Evolutionary conservation across 345 rosid genomes (phyloP), one percentile per base, ranked within the genome.

Genomic region (Populus davidiana): DNA sequence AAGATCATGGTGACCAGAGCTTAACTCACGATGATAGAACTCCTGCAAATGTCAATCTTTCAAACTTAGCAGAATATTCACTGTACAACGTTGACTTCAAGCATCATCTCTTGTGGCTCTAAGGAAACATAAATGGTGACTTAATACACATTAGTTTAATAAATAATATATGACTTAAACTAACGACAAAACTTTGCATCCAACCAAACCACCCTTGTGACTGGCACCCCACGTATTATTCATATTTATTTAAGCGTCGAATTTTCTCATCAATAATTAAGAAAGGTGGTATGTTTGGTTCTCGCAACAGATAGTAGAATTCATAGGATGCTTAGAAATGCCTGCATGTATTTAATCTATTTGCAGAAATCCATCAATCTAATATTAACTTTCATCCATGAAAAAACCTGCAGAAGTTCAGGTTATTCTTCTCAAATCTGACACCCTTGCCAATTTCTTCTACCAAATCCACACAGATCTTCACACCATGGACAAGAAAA

Each of bases 1-100:
- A 81, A 92, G 86, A 65, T 79, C 31, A 6, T 73, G 56, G 47
- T 13, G 71, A 78, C 83, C 83, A 69, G 83, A 81, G 21, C 31
- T 38, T 20, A 88, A 72, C 65, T 82, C 82, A 5, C 70, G 80
- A 79, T 92, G 93, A 87, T 91, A 96, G 77, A 91, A 96, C 75
- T 96, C 98, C 99, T 96, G 87, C 50, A 83, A 61, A 78, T 68
- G 75, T 35, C 72, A 65, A 76, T 73, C 70, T 59, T 31, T 43
- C 31, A 56, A 69, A 10, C 1, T 23, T 17, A 33, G 49, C n/a
- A 54, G 47, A 31, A 25, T 47, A 70, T 56, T 35, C n/a, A 6
- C 38, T 23, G 75, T n/a, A 5, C 70, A 66, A 72, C 68, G 64
- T 43, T 17, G 25, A 69, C 38, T 39, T 29, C 41, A 61, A 39